These are phyloP conservation scores for Dimargaris cristalligena DNA, from an alignment of 192 early-diverging fungal species.

Conservation along the genomic window DNA sequence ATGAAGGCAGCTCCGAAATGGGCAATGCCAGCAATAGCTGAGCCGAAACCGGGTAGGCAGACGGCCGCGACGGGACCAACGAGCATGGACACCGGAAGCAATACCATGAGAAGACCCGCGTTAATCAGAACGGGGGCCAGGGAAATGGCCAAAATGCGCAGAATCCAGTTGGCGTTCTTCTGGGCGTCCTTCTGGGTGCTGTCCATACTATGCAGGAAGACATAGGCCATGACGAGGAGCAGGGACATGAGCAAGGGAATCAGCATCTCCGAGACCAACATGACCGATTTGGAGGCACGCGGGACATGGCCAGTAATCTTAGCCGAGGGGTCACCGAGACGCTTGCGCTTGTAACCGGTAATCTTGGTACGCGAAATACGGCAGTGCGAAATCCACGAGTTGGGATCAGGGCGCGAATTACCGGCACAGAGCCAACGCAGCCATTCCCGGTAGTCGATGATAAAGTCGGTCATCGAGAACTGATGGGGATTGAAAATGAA, in stretches of 20 bases:
- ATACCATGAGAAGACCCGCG: slow-evolving; percentile 35
- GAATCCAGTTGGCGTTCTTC: slow-evolving; percentile 14
- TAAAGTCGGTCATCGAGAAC: slow-evolving; percentile 61
- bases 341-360: slow-evolving; percentile 64
- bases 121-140: slow-evolving; percentile 54
- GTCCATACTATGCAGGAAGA: slow-evolving; percentile 47
- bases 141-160: slow-evolving; percentile 44
- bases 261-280: slow-evolving; percentile 55
- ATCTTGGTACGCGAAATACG: slow-evolving; percentile 49
- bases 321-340: slow-evolving; percentile 45
- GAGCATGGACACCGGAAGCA: slow-evolving; percentile 46
- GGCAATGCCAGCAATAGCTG: slow-evolving; percentile 45
- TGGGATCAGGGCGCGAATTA: slow-evolving; percentile 52
- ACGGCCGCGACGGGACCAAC: slow-evolving; percentile 40
- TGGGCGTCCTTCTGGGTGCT: slow-evolving; percentile 17
- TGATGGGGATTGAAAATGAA: slow-evolving; percentile 85
- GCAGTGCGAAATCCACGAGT: slow-evolving; percentile 67
- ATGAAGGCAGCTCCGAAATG: slow-evolving; percentile 44
- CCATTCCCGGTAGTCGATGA: slow-evolving; percentile 66
- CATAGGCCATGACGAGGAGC: slow-evolving; percentile 41
- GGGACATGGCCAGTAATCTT: slow-evolving; percentile 39
- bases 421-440: slow-evolving; percentile 70
- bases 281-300: slow-evolving; percentile 43
- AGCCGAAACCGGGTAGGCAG: slow-evolving; percentile 55
- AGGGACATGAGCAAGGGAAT: slow-evolving; percentile 44